Evolutionary conservation across 1,139 yeast species (phyloP).

Genomic region (Candida sp.): DNA sequence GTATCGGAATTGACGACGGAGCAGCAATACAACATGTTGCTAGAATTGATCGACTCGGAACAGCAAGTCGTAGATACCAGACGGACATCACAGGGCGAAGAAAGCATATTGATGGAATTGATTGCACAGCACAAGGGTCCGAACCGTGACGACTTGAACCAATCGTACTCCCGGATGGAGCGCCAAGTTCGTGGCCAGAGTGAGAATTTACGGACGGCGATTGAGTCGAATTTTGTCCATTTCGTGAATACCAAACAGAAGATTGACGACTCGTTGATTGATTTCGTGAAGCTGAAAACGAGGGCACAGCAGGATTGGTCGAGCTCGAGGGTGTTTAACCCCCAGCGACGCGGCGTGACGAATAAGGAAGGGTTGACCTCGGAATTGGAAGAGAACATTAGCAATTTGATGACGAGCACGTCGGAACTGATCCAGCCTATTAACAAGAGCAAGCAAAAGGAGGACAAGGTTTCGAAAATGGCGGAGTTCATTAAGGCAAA

Average conservation of each 20-base stretch:
- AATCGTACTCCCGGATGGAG: slow-evolving; percentile 64
- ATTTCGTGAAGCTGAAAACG: slow-evolving; percentile 40
- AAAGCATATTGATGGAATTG: slow-evolving; percentile 10
- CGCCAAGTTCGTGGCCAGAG: slow-evolving; percentile 65
- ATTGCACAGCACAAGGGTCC: slow-evolving; percentile 24
- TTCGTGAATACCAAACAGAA: slow-evolving; percentile 78
- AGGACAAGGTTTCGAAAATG: slow-evolving; percentile 61
- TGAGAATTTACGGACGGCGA: slow-evolving; percentile 65
- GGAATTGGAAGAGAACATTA: slow-evolving; percentile 48
- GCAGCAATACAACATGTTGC: slow-evolving; percentile 34
- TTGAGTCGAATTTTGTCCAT: slow-evolving; percentile 74
- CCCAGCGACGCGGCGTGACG: slow-evolving; percentile 25
- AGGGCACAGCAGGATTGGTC: slow-evolving; percentile 42
- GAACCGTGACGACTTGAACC: slow-evolving; percentile 48
- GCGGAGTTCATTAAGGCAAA: slow-evolving; percentile 67
- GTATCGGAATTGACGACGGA: slow-evolving; percentile 26
- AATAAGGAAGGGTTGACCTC: slow-evolving; percentile 24
- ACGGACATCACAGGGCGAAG: slow-evolving; percentile 11
- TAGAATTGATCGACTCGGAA: slow-evolving; percentile 23
- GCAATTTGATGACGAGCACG: slow-evolving; percentile 59
- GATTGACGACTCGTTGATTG: slow-evolving; percentile 40
- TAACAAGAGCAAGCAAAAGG: slow-evolving; percentile 63
- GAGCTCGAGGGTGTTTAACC: slow-evolving; percentile 42
- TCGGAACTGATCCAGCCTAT: slow-evolving; percentile 79
- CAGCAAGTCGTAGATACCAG: neutral